Base-by-base conservation (phyloP, 768 basidiomycete species). In the Suillus lakei region DNA sequence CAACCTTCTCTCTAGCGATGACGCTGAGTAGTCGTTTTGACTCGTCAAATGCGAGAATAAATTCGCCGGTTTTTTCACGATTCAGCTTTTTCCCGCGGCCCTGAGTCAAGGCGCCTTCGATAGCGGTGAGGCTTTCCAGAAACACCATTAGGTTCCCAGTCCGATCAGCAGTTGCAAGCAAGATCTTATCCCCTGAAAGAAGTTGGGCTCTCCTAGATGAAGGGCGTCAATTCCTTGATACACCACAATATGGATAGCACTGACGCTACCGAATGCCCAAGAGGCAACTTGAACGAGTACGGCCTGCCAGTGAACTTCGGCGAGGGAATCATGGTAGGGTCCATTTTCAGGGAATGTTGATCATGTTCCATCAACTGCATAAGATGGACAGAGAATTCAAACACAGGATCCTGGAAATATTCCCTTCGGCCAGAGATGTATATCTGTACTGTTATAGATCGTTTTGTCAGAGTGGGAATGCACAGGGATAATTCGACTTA, bases 1-100 rank as follows among this genome's bases (percentile, higher is more conserved):
- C 1, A 26, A 81, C 85, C 77, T 82, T 86, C 7, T 75, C 76
- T 0, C 78, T 70, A 5, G 81, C 75, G 55, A 85, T 82, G 0
- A 88, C 64, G 0, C 81, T 81, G n/a, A 89, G 68, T 72, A 84
- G 79, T 2, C 83, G 80, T 65, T 81, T 85, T 13, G 76, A 71
- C 68, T 88, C 87, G 53, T 89, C 86, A 65, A 81, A 86, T 0
- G 87, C 79, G 5, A 88, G 62, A 9, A 84, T 23, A 60, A 80
- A 77, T 5, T 82, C 77, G 0, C 84, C 86, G 12, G 86, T 78
- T 69, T 83, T 86, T 61, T 83, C 81, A 5, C 77, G 79, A 62
- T 80, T 77, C 16, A 88, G 70, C 0, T n/a, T 38, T 60, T 81
- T 82, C 38, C 76, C 72, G 9, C 64, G 62, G 2, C 69, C 26